Percentiles rank a stretch among this genome's conserved stretches.
These are phyloP conservation scores for Dactylellina drechsleri DNA, from an alignment of 2,329 filamentous ascomycete species.

Conservation along the genomic window DNA sequence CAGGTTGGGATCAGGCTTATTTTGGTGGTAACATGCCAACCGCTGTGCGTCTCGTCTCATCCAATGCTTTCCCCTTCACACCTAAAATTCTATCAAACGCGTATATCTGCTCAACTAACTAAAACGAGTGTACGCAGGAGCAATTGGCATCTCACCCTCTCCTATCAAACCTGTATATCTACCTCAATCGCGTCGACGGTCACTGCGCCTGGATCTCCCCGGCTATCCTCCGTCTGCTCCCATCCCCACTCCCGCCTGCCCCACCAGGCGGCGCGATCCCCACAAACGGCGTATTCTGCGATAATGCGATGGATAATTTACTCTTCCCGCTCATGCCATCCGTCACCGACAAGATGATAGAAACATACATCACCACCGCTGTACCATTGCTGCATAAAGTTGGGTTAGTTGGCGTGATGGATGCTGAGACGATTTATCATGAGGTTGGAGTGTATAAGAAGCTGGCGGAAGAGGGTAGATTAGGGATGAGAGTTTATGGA, in stretches of 20 bases:
- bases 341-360: conserved; percentile 67
- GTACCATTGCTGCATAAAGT: conserved; percentile 72
- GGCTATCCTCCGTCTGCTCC: conserved; percentile 71
- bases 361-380: conserved; percentile 69
- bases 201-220: conserved; percentile 77
- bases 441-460: conserved; percentile 56
- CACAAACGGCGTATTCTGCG: conserved; percentile 75
- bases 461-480: conserved; percentile 66
- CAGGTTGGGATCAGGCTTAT: conserved; percentile 76
- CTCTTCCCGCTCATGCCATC: conserved; percentile 70
- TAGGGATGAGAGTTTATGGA: conserved; percentile 73
- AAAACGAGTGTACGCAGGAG: conserved; percentile 60
- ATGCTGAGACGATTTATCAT: conserved; percentile 70
- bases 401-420: conserved; percentile 75
- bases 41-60: conserved; percentile 64
- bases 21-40: conserved; percentile 72
- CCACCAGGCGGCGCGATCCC: conserved; percentile 74
- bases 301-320: conserved; percentile 74
- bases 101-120: background rate
- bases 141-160: conserved; percentile 68
- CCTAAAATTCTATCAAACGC: conserved; percentile 50
- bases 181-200: conserved; percentile 76
- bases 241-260: conserved; percentile 64
- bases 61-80: too few species aligned
- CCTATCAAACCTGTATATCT: conserved; percentile 71